Base-by-base conservation (phyloP, 2,329 filamentous ascomycete genomes). In the Neobulgaria alba region DNA sequence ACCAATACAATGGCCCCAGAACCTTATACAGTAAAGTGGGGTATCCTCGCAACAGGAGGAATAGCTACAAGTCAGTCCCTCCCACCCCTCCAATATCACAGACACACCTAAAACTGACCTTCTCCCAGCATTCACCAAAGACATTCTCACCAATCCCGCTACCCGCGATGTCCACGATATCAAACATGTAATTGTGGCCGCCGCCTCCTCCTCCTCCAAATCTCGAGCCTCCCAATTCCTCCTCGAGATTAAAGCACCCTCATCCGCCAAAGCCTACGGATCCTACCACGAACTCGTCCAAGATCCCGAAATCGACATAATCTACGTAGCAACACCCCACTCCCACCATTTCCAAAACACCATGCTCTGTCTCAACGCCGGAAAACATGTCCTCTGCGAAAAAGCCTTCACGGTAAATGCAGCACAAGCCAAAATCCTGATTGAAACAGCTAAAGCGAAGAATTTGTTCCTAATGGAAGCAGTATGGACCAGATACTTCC, bases 331-430 rank as follows among this genome's bases (percentile, higher is more conserved):
- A 3, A 84, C 81, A 3, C 81, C 81, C 4, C 80, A 85, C 61
- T 82, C 77, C 17, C 81, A 85, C 56, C 81, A 85, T 63, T 85
- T 79, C 61, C 79, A 82, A 55, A 81, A 85, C 57, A 70, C 71
- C 17, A 75, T 78, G 67, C 68, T 84, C 3, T 73, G 70, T 31
- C 65, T 85, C 16, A 69, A 77, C 40, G 76, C 77, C 2, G 77
- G 78, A 26, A 85, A 85, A 62, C 67, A 81, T 50, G 78, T 85
- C 12, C 67, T 85, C 3, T 84, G 79, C 57, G 81, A 85, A 61
- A 85, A 85, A 61, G 72, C 80, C 0, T 79, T 85, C 51, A 84
- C 80, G 0, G 77, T 81, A 34, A 85, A 84, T 55, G 79, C 79
- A 1, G 67, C 68, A 19, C 80, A 85, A 55, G 63, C 75, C 3